A percentile compares a stretch with the other conserved stretches of the same genome.
phyloP scores from a whole-genome alignment of 208 protist species.

The Acanthamoeba healyi region DNA sequence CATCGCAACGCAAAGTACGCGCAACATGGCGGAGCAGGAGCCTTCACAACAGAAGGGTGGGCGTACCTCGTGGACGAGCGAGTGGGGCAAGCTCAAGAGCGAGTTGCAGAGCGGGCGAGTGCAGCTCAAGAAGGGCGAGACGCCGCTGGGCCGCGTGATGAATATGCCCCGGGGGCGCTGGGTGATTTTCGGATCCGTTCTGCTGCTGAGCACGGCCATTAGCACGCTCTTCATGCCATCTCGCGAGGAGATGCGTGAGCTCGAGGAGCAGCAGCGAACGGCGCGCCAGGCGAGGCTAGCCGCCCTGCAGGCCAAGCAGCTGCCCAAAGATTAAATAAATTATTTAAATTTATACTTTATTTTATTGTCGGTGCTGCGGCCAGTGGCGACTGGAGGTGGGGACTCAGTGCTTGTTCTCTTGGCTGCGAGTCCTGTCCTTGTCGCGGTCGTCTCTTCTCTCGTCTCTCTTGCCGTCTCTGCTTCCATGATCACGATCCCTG shows the following conservation, averaged over 20 bases:
- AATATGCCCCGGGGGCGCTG: background rate
- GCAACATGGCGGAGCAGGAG: background rate
- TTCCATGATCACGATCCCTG: background rate
- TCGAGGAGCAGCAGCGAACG: slow-evolving; percentile 19
- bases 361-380: background rate
- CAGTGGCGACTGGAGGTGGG: background rate
- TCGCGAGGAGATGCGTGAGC: background rate
- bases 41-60: too few species aligned
- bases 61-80: background rate
- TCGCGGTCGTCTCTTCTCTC: background rate
- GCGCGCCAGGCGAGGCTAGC: background rate
- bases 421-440: background rate
- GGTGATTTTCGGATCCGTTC: background rate
- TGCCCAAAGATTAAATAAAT: background rate
- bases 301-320: background rate
- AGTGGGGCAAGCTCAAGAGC: background rate
- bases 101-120: background rate
- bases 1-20: background rate
- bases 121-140: slow-evolving; percentile 21
- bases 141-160: background rate
- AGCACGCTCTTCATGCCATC: slow-evolving; percentile 11
- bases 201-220: background rate
- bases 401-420: background rate
- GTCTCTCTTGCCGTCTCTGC: background rate
- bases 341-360: background rate